Evolutionary conservation across 1,139 yeast species (phyloP).

Genomic region (Kluyveromyces marxianus): DNA sequence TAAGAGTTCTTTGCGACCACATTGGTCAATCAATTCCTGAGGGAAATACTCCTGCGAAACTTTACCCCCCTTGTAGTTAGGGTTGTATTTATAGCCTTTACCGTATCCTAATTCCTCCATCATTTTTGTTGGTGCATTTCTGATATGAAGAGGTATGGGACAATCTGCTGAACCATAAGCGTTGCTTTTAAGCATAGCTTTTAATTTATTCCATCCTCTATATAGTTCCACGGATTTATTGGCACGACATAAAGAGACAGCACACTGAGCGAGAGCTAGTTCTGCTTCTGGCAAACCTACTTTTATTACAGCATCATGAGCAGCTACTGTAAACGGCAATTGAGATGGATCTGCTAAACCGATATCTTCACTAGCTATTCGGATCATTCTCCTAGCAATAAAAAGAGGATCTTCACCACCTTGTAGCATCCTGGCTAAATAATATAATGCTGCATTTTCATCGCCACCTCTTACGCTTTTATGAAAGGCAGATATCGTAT

Average conservation of each 20-base stretch:
- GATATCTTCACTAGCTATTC: slow-evolving; percentile 87
- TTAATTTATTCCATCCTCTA: slow-evolving; percentile 66
- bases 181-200: slow-evolving; percentile 46
- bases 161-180: slow-evolving; percentile 54
- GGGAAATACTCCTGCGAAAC: slow-evolving; percentile 72
- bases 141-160: slow-evolving; percentile 69
- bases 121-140: slow-evolving; percentile 88
- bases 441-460: slow-evolving; percentile 83
- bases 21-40: slow-evolving; percentile 35
- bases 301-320: slow-evolving; percentile 81
- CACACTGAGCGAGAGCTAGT: slow-evolving; percentile 82
- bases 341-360: slow-evolving; percentile 79
- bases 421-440: slow-evolving; percentile 75
- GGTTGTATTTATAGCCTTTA: slow-evolving; percentile 80
- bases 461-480: slow-evolving; percentile 83
- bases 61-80: slow-evolving; percentile 61
- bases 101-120: slow-evolving; percentile 89
- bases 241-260: slow-evolving; percentile 78
- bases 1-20: slow-evolving; percentile 16
- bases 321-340: slow-evolving; percentile 78
- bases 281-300: slow-evolving; percentile 98
- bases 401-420: slow-evolving; percentile 94
- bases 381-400: slow-evolving; percentile 84
- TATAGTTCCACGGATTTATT: slow-evolving; percentile 81
- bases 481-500: slow-evolving; percentile 89